These are phyloP conservation scores for Solanum rostratum DNA, from an alignment of 257 asterid species.

Conservation along the genomic window DNA sequence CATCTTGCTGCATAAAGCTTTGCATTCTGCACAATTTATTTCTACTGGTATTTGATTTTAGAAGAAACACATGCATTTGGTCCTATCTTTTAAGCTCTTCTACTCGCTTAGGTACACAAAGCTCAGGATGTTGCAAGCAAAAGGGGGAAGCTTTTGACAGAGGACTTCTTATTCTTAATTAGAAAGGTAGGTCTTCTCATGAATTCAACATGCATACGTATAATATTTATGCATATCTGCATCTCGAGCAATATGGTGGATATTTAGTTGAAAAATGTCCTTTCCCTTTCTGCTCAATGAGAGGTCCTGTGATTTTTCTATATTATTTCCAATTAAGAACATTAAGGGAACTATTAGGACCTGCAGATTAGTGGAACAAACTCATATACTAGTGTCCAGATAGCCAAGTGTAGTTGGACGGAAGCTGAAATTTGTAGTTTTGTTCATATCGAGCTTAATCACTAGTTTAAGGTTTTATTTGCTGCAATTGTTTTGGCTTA, in stretches of 20 bases:
- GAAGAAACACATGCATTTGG: neutral
- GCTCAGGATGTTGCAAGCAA: slow-evolving; percentile 78
- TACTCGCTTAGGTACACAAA: slow-evolving; percentile 53
- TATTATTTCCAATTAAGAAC: neutral
- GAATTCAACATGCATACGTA: neutral
- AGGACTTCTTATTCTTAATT: slow-evolving; percentile 75
- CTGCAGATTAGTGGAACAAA: neutral
- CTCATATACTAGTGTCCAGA: neutral
- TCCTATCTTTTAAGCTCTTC: neutral
- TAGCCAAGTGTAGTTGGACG: neutral
- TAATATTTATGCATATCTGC: neutral
- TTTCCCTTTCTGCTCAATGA: neutral
- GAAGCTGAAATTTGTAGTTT: neutral
- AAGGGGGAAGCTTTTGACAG: slow-evolving; percentile 82
- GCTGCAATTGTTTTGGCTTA: neutral
- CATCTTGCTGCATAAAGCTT: neutral
- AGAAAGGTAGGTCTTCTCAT: slow-evolving; percentile 50
- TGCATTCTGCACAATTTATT: neutral
- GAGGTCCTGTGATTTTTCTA: neutral
- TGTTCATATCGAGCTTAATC: neutral
- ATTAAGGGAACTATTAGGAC: neutral
- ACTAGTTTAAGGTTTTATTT: neutral
- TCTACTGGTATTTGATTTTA: neutral
- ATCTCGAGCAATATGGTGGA: neutral
- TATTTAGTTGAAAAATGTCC: neutral